phyloP scores from a whole-genome alignment of 345 rosid species.

The Murraya paniculata region DNA sequence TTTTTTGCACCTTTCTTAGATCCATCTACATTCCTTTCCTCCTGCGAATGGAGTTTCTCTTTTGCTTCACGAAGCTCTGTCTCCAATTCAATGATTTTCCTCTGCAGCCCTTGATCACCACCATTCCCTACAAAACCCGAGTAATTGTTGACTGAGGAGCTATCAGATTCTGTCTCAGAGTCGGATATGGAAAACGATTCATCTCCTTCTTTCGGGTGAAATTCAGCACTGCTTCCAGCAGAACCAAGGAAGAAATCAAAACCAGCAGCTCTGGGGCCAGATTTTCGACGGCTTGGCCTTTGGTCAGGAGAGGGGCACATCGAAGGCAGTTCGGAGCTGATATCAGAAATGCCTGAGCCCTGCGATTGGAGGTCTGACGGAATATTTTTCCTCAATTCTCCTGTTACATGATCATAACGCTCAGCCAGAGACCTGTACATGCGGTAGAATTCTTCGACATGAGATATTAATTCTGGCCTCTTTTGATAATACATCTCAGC shows the following conservation, averaged over 20 bases:
- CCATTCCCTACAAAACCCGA: constrained; percentile 41
- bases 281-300: constrained; percentile 39
- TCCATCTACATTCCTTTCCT: constrained; percentile 42
- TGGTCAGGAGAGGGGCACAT: constrained; percentile 47
- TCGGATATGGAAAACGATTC: constrained; percentile 64
- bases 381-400: constrained; percentile 56
- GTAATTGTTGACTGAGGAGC: constrained; percentile 66
- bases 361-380: constrained; percentile 58
- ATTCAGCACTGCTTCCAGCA: constrained; percentile 50
- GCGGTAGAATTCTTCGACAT: constrained; percentile 78
- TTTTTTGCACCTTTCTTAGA: constrained; percentile 27
- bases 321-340: constrained; percentile 35
- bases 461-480: constrained; percentile 70
- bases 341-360: constrained; percentile 49
- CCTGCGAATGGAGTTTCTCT: constrained; percentile 48
- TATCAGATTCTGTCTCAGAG: constrained; percentile 69
- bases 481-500: constrained; percentile 85
- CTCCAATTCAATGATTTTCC: constrained; percentile 55
- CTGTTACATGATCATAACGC: constrained; percentile 80
- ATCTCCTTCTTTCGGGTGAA: constrained; percentile 58
- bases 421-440: constrained; percentile 83
- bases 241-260: constrained; percentile 65
- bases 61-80: constrained; percentile 53
- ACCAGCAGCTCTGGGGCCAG: constrained; percentile 60
- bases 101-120: constrained; percentile 42